Percentiles rank a stretch among this genome's conserved stretches.
Evolutionary conservation across 2,329 filamentous ascomycete species (phyloP).

Genomic region (Teratosphaeria zuluensis): DNA sequence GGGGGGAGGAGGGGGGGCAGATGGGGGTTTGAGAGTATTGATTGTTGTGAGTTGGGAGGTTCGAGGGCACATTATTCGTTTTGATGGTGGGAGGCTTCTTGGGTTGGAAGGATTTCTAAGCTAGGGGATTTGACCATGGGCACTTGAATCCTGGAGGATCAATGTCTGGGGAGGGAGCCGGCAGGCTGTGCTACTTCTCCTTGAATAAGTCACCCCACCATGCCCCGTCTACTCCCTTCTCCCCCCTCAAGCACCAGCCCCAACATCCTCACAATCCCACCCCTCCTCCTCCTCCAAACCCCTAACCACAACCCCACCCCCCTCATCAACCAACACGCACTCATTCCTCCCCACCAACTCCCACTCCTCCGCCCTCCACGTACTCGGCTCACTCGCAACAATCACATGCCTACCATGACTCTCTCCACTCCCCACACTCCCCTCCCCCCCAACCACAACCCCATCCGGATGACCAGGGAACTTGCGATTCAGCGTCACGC

Average conservation of each 20-base stretch:
- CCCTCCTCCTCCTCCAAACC: constrained; percentile 29
- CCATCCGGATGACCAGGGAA: constrained; percentile 41
- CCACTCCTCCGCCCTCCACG: constrained; percentile 44
- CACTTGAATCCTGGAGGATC: no score
- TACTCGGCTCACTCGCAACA: constrained; percentile 45
- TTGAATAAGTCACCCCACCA: no score
- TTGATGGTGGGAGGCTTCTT: no score
- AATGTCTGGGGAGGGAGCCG: no score
- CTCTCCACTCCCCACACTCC: constrained; percentile 24
- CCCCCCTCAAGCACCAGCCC: constrained; percentile 1
- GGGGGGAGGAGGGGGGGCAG: no score
- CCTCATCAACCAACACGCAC: constrained; percentile 31
- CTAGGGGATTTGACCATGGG: no score
- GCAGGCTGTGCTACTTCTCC: no score
- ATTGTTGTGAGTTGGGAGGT: no score
- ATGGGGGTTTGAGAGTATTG: no score
- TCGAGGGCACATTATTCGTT: no score
- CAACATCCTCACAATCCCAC: constrained; percentile 32
- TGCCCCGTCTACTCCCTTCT: no score
- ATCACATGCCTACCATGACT: constrained; percentile 44
- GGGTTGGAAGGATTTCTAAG: no score
- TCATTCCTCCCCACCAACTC: constrained; percentile 41
- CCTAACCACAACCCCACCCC: constrained; percentile 30
- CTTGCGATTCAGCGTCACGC: constrained; percentile 44
- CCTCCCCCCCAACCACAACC: constrained; percentile 24